Conservation (phyloP, 345 rosid species). For the Hevea brasiliensis region DNA sequence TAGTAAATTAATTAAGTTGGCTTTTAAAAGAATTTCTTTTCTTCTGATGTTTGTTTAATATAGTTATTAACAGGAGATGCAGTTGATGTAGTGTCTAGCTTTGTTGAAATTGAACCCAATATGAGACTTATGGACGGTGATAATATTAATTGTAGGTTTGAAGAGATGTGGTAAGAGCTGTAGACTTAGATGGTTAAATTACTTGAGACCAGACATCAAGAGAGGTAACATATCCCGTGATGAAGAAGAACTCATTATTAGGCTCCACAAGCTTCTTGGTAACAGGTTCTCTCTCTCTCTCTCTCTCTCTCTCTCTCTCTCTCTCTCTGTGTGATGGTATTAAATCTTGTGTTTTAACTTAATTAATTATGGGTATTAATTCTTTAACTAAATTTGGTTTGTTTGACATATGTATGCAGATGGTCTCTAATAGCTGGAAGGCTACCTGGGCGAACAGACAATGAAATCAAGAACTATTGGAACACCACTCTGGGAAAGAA, state of each 20-base stretch:
- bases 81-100: no score
- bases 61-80: no score
- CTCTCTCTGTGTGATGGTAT: no score
- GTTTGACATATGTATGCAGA: conserved; percentile 20
- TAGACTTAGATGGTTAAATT: conserved; percentile 60
- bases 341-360: no score
- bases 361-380: neutral
- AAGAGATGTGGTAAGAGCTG: conserved; percentile 67
- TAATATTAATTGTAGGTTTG: conserved; percentile 30
- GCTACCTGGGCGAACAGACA: conserved; percentile 70
- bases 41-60: neutral
- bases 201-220: conserved; percentile 58
- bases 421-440: conserved; percentile 70
- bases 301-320: neutral
- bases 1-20: neutral
- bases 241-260: conserved; percentile 57
- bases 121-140: no score
- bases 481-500: conserved; percentile 53
- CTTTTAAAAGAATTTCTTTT: no score
- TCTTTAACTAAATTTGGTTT: neutral
- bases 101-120: no score
- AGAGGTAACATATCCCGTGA: conserved; percentile 55
- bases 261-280: conserved; percentile 64
- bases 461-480: conserved; percentile 69
- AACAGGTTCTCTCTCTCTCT: conserved; percentile 40